Conservation (phyloP, 169 alveolate genomes). For the Ichthyophthirius multifiliis region DNA sequence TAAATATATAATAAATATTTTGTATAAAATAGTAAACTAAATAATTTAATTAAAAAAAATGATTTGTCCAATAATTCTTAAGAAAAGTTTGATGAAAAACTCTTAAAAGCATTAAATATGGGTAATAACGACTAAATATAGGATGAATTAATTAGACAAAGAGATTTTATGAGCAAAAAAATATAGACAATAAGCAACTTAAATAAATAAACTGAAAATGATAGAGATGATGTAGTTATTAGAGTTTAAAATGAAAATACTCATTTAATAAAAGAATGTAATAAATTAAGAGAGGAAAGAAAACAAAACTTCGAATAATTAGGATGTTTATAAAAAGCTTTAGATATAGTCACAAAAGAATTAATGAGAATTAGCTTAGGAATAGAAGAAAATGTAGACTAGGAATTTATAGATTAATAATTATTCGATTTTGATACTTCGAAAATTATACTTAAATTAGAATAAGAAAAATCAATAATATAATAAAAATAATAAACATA, state of each 20-base stretch:
- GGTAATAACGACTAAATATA: slow-evolving; percentile 1
- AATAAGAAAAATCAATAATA: not conserved
- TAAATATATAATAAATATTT: not conserved
- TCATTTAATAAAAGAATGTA: slow-evolving; percentile 24
- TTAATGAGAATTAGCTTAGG: not conserved
- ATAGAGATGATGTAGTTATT: slow-evolving; percentile 23
- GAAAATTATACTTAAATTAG: not conserved
- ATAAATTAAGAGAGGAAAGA: slow-evolving; percentile 30
- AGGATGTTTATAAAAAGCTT: not conserved
- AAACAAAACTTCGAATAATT: not conserved
- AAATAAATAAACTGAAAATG: slow-evolving; percentile 22
- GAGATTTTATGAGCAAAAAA: slow-evolving; percentile 42
- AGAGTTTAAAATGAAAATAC: slow-evolving; percentile 39
- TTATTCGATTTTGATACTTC: not conserved
- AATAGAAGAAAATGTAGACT: not conserved
- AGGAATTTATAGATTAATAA: not conserved
- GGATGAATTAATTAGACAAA: slow-evolving; percentile 29
- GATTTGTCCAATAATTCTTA: not conserved
- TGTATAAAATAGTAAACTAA: not conserved
- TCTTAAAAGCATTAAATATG: not conserved
- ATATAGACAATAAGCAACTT: slow-evolving; percentile 34
- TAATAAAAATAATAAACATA: not conserved
- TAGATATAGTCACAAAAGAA: not conserved
- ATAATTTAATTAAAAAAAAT: not conserved
- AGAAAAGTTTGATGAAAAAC: not conserved